Base-by-base conservation (phyloP, 805 yeast species). In the Barnettozyma wickerhamii region DNA sequence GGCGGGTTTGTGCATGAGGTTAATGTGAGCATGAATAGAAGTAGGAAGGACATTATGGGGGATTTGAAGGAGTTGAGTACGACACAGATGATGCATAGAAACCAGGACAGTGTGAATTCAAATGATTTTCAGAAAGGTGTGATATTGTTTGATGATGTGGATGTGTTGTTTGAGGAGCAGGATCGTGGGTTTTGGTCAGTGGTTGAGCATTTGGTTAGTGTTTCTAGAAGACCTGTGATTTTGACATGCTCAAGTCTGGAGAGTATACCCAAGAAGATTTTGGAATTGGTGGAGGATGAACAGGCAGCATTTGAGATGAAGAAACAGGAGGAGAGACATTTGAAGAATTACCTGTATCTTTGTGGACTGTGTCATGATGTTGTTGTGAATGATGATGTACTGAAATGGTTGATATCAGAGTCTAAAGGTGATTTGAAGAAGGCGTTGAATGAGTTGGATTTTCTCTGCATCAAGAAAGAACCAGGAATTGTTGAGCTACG, bases 121-220 rank as follows among this genome's bases (percentile, higher is more conserved):
- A 40, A 49, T 36, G 49, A 51, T 6, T 73, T 72, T 37, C 78
- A 72, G 44, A 71, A 77, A 43, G 89, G 91, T 7, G 65, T 88
- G 6, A 80, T 93, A 4, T 60, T 93, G 26, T 69, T 91, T 42
- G 96, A 90, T 51, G 96, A 91, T 52, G 90, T 85, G 30, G 96
- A 91, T 56, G 67, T 86, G 10, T 58, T 90, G 15, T 87, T 83
- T 52, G 77, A 73, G 26, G 12, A 23, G 30, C 78, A 75, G 24
- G 98, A 93, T 52, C 77, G 74, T 42, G 78, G 79, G 2, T 90
- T 91, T 55, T 93, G 97, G 96, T 55, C 69, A 1, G 78, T 82
- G 2, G 69, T 88, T 3, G 75, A 73, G 34, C 81, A 77, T 36
- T 68, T 86, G 12, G 60, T 88, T 30, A 67, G 69, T 28, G 70